Conservation (phyloP, 163 green algal genomes). For the Prototheca wickerhamii region DNA sequence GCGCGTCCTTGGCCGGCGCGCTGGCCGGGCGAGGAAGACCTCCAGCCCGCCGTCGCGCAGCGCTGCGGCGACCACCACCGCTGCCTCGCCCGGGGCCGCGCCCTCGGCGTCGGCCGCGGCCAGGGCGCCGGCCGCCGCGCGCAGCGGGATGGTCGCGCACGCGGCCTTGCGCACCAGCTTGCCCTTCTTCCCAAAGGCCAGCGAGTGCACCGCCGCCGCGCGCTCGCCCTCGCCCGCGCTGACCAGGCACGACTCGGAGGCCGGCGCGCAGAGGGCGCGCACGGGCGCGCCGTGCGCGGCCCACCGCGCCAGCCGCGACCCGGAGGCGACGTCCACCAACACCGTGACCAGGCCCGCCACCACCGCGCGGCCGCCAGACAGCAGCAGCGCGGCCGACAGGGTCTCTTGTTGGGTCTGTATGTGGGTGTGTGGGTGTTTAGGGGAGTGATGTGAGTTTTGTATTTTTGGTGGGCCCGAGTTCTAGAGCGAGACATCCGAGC, state of each 20-base stretch:
- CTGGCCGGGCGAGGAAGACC: neutral
- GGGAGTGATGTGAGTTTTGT: too few relatives aligned
- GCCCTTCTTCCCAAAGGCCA: neutral
- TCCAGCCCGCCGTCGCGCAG: neutral
- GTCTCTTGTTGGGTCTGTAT: neutral
- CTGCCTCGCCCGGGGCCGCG: neutral
- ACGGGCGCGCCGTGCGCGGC: conserved; percentile 7
- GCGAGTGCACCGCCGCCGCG: conserved; percentile 4
- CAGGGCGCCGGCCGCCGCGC: neutral
- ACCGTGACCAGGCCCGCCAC: neutral
- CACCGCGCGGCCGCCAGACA: neutral
- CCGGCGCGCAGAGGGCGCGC: neutral
- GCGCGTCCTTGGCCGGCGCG: neutral
- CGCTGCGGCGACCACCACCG: conserved; percentile 1
- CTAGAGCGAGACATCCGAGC: too few relatives aligned
- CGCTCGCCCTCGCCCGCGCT: conserved; percentile 8
- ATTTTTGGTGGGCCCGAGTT: too few relatives aligned
- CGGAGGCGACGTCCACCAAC: conserved; percentile 4
- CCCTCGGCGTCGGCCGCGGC: neutral
- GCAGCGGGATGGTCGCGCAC: neutral
- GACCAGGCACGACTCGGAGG: neutral
- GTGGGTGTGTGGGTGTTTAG: neutral
- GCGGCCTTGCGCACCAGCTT: conserved; percentile 2
- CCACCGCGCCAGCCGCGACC: conserved; percentile 5
- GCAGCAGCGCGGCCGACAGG: neutral